A percentile compares a stretch with the other conserved stretches of the same genome.
These are phyloP conservation scores for Tephrocybe sp. DNA, from an alignment of 768 basidiomycete genomes.

Conservation along the genomic window DNA sequence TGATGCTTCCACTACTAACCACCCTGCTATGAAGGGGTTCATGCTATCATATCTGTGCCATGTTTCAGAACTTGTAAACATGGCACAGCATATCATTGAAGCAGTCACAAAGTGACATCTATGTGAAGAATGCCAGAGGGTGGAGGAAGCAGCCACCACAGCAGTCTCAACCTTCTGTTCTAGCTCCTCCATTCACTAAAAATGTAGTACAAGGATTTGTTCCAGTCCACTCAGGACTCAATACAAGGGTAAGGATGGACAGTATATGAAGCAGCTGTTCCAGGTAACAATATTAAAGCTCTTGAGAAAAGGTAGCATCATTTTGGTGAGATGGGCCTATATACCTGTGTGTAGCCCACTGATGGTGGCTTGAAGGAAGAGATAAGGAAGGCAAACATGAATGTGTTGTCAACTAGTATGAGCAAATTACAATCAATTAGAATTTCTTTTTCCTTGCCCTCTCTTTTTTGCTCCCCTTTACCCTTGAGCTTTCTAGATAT, in stretches of 20 bases:
- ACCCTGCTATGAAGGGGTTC: conserved; percentile 43
- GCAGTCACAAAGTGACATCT: conserved; percentile 58
- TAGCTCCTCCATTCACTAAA: neutral
- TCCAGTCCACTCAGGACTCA: neutral
- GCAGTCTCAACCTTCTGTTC: neutral
- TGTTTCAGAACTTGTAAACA: conserved; percentile 66
- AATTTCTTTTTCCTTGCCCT: too few relatives aligned
- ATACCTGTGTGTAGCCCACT: conserved; percentile 31
- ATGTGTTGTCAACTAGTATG: too few relatives aligned
- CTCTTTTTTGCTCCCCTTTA: too few relatives aligned
- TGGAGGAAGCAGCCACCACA: conserved; percentile 28
- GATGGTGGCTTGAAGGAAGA: conserved; percentile 15
- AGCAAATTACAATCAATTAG: too few relatives aligned
- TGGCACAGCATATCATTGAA: conserved; percentile 65
- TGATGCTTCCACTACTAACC: neutral
- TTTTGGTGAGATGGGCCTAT: conserved; percentile 72
- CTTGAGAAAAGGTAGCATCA: conserved; percentile 69
- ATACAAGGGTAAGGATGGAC: conserved; percentile 26
- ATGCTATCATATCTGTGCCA: conserved; percentile 76
- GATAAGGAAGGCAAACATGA: too few relatives aligned
- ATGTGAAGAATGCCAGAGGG: conserved; percentile 46
- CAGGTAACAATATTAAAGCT: conserved; percentile 62
- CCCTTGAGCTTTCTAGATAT: too few relatives aligned
- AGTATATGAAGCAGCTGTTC: conserved; percentile 70
- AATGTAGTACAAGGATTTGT: neutral